phyloP scores from a whole-genome alignment of 805 yeast genomes.

The Spathaspora arborariae region DNA sequence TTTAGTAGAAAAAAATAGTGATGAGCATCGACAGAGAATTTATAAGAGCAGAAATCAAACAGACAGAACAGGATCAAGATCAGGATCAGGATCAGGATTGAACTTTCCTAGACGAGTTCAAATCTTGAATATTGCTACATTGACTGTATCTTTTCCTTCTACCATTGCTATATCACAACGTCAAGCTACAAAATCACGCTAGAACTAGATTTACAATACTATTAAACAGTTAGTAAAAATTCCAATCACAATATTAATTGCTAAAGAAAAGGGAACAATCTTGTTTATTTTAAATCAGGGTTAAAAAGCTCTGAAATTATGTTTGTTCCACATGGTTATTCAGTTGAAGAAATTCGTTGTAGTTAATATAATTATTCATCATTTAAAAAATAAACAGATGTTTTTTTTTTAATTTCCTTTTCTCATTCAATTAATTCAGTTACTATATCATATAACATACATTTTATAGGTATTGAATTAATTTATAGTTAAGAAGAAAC shows the following conservation, averaged over 20 bases:
- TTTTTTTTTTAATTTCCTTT: too few relatives aligned
- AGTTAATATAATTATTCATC: slow-evolving; percentile 31
- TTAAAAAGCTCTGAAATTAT: slow-evolving; percentile 66
- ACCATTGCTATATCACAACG: neutral
- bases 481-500: neutral
- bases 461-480: neutral
- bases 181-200: neutral
- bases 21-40: neutral
- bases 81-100: neutral
- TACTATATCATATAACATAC: slow-evolving; percentile 1
- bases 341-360: slow-evolving; percentile 72
- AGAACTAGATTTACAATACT: neutral
- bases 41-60: neutral
- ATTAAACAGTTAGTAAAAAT: neutral
- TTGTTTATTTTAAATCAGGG: slow-evolving; percentile 42
- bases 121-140: neutral
- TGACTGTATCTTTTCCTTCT: too few relatives aligned
- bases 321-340: slow-evolving; percentile 53
- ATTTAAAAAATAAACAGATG: slow-evolving; percentile 9
- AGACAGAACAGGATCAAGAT: too few relatives aligned
- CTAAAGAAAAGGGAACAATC: neutral
- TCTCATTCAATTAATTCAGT: slow-evolving; percentile 8
- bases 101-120: neutral
- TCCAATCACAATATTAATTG: neutral
- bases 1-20: slow-evolving; percentile 2